Evolutionary conservation across 805 yeast genomes (phyloP), one percentile per base, ranked within the genome.

Genomic region (Nakazawaea siamensis): DNA sequence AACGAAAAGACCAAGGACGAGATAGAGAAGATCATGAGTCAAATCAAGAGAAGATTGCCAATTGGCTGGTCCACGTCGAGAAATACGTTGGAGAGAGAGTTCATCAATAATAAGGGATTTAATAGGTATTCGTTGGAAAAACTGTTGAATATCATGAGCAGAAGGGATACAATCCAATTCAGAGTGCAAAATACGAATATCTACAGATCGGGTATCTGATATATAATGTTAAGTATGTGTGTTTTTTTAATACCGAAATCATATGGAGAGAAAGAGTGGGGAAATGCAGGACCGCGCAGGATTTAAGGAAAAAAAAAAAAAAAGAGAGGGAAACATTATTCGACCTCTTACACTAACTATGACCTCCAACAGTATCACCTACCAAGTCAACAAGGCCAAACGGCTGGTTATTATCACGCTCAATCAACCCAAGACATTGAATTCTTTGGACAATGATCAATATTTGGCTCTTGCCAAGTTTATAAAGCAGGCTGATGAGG

Each of bases 21-120:
- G 50, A 86, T 90, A 30, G 70, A 74, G 44, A 70, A 68, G 48
- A 84, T 92, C 36, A 96, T 88, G 52, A 76, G 72, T 32, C 95
- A 86, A 54, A 69, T 92, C 46, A 77, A 86, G 56, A 77, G 92
- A 58, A 76, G 97, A 56, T 68, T 92, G 44, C 97, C 97, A 12
- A 80, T 92, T 43, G 98, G 98, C 15, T 92, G 95, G 88, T 82
- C 94, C 24, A 87, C 97, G 0, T 78, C 90, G 13, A 84, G 85
- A 55, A 75, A 73, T 44, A 86, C 95, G 4, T 67, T 92, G 38
- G 71, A 84, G 48, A 73, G 80, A 40, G 96, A 90, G 59, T 82
- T 88, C 54, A 84, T 82, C 14, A 79, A 70, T 21, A 69, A 73
- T 26, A 74, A 76, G 33, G 39, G 45, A 16, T 37, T 24, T 16